Conservation (phyloP, 176 grass and related monocot genomes). For the Aegilops tauschii region DNA sequence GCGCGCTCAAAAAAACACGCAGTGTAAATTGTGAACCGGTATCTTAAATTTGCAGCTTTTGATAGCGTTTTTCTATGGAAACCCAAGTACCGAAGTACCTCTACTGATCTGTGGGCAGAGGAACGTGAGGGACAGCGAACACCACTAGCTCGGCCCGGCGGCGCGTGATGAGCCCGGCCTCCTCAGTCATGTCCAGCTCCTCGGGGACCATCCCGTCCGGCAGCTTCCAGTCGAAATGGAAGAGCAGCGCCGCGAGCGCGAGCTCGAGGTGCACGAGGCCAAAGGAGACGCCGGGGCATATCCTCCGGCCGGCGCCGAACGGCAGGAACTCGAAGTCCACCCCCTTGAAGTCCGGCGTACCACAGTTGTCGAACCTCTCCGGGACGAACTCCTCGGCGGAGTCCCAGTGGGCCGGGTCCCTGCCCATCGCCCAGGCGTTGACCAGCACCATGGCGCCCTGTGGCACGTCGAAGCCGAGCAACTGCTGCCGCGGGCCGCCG, state of each 20-base stretch:
- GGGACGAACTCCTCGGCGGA: background rate
- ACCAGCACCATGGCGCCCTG: background rate
- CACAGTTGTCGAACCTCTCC: background rate
- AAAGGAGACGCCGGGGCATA: constrained; percentile 12
- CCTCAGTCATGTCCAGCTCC: background rate
- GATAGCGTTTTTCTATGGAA: too few species aligned
- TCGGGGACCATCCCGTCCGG: background rate
- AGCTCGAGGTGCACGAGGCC: background rate
- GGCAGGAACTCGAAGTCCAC: constrained; percentile 13
- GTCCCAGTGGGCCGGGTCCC: background rate
- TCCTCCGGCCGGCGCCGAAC: constrained; percentile 23
- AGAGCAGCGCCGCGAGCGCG: background rate
- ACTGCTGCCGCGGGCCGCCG: background rate
- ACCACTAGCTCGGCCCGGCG: background rate
- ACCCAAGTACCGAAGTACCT: too few species aligned
- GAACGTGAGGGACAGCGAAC: background rate
- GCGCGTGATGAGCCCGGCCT: background rate
- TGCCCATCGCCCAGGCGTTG: background rate
- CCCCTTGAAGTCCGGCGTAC: background rate
- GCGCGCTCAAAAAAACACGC: too few species aligned
- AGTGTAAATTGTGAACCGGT: too few species aligned
- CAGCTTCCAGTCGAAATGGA: background rate
- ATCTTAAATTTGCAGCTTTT: too few species aligned
- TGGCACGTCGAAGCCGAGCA: background rate
- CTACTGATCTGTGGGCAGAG: background rate